Base-by-base conservation (phyloP, 352 stramenopile species). In the Pythium coloratum region DNA sequence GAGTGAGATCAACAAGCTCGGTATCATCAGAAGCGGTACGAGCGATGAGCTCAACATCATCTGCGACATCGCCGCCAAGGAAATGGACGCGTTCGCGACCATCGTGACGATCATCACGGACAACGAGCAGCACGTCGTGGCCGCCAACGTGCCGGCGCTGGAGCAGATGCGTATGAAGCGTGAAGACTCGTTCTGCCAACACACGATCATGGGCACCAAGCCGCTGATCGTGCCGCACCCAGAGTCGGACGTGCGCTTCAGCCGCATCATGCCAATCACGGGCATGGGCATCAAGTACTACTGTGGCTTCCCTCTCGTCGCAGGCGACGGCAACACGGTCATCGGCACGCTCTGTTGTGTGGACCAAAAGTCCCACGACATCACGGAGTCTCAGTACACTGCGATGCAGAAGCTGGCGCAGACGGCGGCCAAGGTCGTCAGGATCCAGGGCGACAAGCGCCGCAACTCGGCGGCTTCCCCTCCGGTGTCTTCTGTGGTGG, bases 1-100 rank as follows among this genome's bases (percentile, higher is more conserved):
- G 1, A 32, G 76, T 34, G 67, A 76, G 9, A 86, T 92, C 64
- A 59, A 80, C 33, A 65, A 80, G 38, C 65, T 72, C 12, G 67
- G 76, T 30, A 57, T 90, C 16, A 61, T 79, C 34, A 55, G 78
- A 20, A 59, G 80, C 12, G 76, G 73, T 9, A 69, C 76, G 14
- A 72, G 76, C n/a, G 75, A 84, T 14, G 84, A 92, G 59, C 76
- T 92, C 24, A 78, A 82, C 26, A 89, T 90, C 62, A 88, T 92
- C 54, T 92, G 84, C 55, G 77, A 75, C 13, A 69, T 92, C 46
- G 84, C 80, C n/a, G 69, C 71, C 7, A 84, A 82, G 50, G 80
- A 90, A 62, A 74, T 92, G 13, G 70, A 73, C 42, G 86, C 77
- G 44, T 76, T 76, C 10, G 72, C 78, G 26, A 86, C 71, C 50